Percentiles rank a stretch among this genome's conserved stretches.
Evolutionary conservation across 2,329 filamentous ascomycete genomes (phyloP).

Genomic region (Colletotrichum sp.): DNA sequence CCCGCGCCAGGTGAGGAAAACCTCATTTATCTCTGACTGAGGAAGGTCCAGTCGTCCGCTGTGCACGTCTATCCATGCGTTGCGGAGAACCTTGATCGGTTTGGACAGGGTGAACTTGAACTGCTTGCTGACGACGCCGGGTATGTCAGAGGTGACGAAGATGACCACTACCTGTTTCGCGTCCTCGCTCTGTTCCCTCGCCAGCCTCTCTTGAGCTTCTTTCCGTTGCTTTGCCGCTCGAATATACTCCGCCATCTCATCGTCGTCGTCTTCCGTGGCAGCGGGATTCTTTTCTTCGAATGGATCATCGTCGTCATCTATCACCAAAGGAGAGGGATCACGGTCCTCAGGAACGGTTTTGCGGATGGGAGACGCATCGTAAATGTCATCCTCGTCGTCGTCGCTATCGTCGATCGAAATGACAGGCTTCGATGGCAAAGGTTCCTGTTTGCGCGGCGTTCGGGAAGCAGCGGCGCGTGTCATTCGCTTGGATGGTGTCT

Average conservation of each 20-base stretch:
- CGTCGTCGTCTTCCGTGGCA: conserved; percentile 27
- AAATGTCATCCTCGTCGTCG: conserved; percentile 21
- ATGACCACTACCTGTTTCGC: conserved; percentile 32
- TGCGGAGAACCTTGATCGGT: conserved; percentile 68
- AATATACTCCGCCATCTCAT: conserved; percentile 53
- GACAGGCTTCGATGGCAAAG: conserved; percentile 6
- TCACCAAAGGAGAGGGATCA: conserved; percentile 19
- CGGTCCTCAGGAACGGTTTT: neutral
- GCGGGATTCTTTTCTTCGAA: conserved; percentile 10
- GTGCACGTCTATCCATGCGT: conserved; percentile 74
- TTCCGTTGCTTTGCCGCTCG: conserved; percentile 42
- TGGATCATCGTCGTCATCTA: conserved; percentile 28
- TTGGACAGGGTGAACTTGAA: conserved; percentile 72
- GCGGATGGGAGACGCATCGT: conserved; percentile 20
- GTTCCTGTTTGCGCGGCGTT: conserved; percentile 17
- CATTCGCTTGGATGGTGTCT: conserved; percentile 16
- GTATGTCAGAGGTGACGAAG: conserved; percentile 67
- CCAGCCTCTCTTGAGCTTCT: conserved; percentile 44
- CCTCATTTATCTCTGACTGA: conserved; percentile 48
- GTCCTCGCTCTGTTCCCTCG: conserved; percentile 37
- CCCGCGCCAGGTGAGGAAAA: conserved; percentile 83
- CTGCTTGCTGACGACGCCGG: conserved; percentile 59
- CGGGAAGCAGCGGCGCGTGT: conserved; percentile 6
- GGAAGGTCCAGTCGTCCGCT: conserved; percentile 38
- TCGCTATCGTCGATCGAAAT: conserved; percentile 27